Evolutionary conservation across 441 rosid species (phyloP), one percentile per base, ranked within the genome.

Genomic region (Bocquillonia castaneifolia): DNA sequence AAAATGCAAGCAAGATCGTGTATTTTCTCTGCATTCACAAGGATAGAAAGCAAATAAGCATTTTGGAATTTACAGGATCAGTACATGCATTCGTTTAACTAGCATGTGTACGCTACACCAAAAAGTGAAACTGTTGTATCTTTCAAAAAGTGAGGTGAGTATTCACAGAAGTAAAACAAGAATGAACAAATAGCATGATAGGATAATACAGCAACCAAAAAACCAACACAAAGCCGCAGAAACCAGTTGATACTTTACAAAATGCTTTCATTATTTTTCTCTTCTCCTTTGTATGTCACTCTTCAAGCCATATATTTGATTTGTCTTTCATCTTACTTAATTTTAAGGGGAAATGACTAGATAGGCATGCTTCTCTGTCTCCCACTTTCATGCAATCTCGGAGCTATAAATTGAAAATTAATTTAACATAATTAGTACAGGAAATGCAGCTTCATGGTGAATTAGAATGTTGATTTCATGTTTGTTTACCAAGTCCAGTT

Each of bases 401-500:
- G 84, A 58, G 76, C 83, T 80, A 78, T 64, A 72, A 50, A 62
- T 56, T 28, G 66, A 66, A 68, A 48, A 58, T 37, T 47, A 26
- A 47, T 29, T 32, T 1, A 29, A 14, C 23, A 58, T 60, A 63
- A 72, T 67, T 59, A 73, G 59, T 32, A 68, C 25, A 31, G 31
- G 67, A 62, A 70, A 53, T 66, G 69, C 29, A 22, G 37, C 64
- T 54, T 68, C 71, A 58, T 9, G 20, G 69, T 66, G 52, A 59
- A 76, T 48, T 65, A 44, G 44, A 57, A 40, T 9, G 32, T 59
- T 61, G 61, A 14, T 60, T 54, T 61, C 61, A 54, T 25, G 68
- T 61, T 42, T 67, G 57, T 68, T 47, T 85, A 78, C 92, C 88
- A 32, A 85, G 76, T 74, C 98, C 95, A 65, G 85, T 88, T 48